A percentile compares a stretch with the other conserved stretches of the same genome.
These are phyloP conservation scores for Massarina eburnea DNA, from an alignment of 2,329 filamentous ascomycete genomes.

Conservation along the genomic window DNA sequence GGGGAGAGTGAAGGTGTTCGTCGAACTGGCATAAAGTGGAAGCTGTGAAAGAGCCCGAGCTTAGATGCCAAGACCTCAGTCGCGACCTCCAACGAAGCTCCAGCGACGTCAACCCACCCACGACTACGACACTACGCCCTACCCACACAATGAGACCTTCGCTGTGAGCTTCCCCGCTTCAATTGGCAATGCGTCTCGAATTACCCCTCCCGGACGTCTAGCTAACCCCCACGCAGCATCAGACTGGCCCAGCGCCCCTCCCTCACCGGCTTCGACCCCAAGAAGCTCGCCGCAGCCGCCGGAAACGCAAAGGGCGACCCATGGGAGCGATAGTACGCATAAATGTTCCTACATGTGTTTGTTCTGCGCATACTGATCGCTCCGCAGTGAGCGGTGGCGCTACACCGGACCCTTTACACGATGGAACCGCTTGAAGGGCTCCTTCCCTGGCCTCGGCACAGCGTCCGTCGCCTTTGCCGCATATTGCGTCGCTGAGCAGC, in stretches of 20 bases:
- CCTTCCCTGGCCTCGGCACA: slow-evolving; percentile 89
- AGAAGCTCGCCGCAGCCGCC: slow-evolving; percentile 73
- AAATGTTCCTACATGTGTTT: slow-evolving; percentile 4
- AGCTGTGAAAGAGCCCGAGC: slow-evolving; percentile 11
- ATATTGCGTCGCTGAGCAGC: slow-evolving; percentile 87
- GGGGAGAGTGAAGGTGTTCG: not conserved
- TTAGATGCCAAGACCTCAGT: slow-evolving; percentile 8
- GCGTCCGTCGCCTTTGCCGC: slow-evolving; percentile 86
- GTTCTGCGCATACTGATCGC: slow-evolving; percentile 18
- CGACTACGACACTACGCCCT: slow-evolving; percentile 18
- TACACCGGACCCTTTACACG: slow-evolving; percentile 87
- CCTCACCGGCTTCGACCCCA: slow-evolving; percentile 90
- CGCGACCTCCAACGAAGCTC: slow-evolving; percentile 14
- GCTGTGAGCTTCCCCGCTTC: slow-evolving; percentile 21
- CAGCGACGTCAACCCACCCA: slow-evolving; percentile 17
- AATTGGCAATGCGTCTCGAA: slow-evolving; percentile 4
- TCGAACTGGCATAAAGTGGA: not conserved
- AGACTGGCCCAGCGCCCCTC: slow-evolving; percentile 63
- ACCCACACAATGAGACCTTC: slow-evolving; percentile 24
- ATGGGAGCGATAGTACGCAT: slow-evolving; percentile 62
- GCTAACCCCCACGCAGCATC: slow-evolving; percentile 30
- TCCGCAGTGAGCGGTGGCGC: slow-evolving; percentile 84
- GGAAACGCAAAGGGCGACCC: slow-evolving; percentile 63
- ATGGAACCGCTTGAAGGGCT: slow-evolving; percentile 82
- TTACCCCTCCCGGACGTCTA: slow-evolving; percentile 1